A percentile compares a stretch with the other conserved stretches of the same genome.
phyloP scores from a whole-genome alignment of 176 grass and related monocot species.

The barley (Hordeum vulgare) region MorexV3_pseudomolecules_assembly NC_058524.1:204385232-204385731 shows the following conservation, averaged over 20 bases:
- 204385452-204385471: conserved; percentile 11
- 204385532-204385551: conserved; percentile 41
- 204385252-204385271: conserved; percentile 56
- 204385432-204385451: neutral
- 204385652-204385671: conserved; percentile 84
- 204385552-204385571: conserved; percentile 82
- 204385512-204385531: neutral
- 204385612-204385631: conserved; percentile 75
- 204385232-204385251: conserved; percentile 54
- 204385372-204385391: conserved; percentile 6
- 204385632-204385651: conserved; percentile 65
- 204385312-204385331: neutral
- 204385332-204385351: neutral
- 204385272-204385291: conserved; percentile 70
- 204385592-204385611: conserved; percentile 84
- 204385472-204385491: neutral
- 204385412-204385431: conserved; percentile 66
- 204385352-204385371: neutral
- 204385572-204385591: conserved; percentile 73
- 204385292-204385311: conserved; percentile 3
- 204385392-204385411: conserved; percentile 84
- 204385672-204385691: conserved; percentile 56
- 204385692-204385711: neutral
- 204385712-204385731: conserved; percentile 24
- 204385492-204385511: neutral